Conservation (phyloP, 2,329 filamentous ascomycete genomes). For the Triangularia verruculosa region DNA sequence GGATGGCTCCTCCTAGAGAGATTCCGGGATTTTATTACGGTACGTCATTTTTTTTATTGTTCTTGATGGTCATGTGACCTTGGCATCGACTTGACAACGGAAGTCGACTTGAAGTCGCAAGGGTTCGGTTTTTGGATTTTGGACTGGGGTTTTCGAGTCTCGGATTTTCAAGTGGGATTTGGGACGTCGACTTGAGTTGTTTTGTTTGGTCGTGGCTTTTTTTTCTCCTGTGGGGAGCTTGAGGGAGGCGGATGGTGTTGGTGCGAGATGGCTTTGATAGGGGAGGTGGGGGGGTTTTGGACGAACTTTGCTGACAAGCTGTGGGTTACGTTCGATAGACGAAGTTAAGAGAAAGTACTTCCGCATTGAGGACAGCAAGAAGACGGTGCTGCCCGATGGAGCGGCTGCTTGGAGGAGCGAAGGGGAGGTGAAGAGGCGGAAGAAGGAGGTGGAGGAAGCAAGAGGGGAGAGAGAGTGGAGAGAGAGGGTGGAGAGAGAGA, state of each 20-base stretch:
- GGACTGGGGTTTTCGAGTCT: no score
- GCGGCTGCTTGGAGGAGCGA: conserved; percentile 17
- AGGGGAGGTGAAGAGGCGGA: conserved; percentile 23
- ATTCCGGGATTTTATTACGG: conserved; percentile 6
- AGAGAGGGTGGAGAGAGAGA: conserved; percentile 8
- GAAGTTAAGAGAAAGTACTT: conserved; percentile 44
- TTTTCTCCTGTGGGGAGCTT: background rate
- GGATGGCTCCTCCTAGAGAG: background rate
- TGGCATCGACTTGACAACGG: background rate
- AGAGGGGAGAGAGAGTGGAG: background rate
- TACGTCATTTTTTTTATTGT: background rate
- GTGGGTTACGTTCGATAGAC: no score
- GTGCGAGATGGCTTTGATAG: no score
- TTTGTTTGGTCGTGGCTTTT: no score
- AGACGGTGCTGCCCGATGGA: conserved; percentile 39
- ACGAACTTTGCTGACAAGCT: no score
- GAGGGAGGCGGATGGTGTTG: no score
- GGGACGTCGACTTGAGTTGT: no score
- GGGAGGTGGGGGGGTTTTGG: no score
- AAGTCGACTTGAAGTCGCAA: no score
- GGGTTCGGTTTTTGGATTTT: no score
- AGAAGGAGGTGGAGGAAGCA: conserved; percentile 4
- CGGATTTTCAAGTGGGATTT: no score
- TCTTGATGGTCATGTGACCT: background rate
- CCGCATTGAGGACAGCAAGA: conserved; percentile 57